Percentiles rank a stretch among this genome's conserved stretches.
Evolutionary conservation across 169 alveolate genomes (phyloP).

Genomic region (Plasmodium malariae): DNA sequence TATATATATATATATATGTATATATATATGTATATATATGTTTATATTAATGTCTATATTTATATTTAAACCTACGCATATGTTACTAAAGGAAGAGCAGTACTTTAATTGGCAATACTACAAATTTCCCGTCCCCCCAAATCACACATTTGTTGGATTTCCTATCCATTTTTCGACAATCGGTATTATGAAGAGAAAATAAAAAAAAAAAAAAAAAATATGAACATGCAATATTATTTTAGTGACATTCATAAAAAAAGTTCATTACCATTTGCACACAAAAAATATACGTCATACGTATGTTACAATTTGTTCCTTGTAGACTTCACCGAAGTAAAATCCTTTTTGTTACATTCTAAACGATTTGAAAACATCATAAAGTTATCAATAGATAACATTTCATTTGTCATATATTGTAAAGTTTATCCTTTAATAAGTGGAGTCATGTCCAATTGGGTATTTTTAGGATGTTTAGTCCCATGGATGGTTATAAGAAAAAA

Average conservation of each 20-base stretch:
- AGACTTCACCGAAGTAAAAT: slow-evolving; percentile 87
- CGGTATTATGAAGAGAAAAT: slow-evolving; percentile 1
- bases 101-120: slow-evolving; percentile 87
- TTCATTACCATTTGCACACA: neutral
- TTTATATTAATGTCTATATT: neutral
- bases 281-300: no score
- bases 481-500: slow-evolving; percentile 66
- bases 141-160: slow-evolving; percentile 90
- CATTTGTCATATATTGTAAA: slow-evolving; percentile 81
- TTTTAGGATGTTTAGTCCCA: slow-evolving; percentile 79
- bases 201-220: neutral
- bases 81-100: slow-evolving; percentile 88
- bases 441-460: slow-evolving; percentile 86
- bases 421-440: slow-evolving; percentile 86
- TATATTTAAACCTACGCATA: no score
- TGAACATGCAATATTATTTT: neutral
- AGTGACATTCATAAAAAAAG: neutral
- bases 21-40: neutral
- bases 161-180: slow-evolving; percentile 89
- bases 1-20: neutral
- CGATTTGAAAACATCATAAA: slow-evolving; percentile 86
- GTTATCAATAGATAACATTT: slow-evolving; percentile 84
- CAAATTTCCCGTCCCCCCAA: slow-evolving; percentile 87
- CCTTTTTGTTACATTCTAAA: slow-evolving; percentile 81
- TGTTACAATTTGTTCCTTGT: slow-evolving; percentile 27